These are phyloP conservation scores for Diaporthe capsici DNA, from an alignment of 2,329 filamentous ascomycete species.

Conservation along the genomic window DNA sequence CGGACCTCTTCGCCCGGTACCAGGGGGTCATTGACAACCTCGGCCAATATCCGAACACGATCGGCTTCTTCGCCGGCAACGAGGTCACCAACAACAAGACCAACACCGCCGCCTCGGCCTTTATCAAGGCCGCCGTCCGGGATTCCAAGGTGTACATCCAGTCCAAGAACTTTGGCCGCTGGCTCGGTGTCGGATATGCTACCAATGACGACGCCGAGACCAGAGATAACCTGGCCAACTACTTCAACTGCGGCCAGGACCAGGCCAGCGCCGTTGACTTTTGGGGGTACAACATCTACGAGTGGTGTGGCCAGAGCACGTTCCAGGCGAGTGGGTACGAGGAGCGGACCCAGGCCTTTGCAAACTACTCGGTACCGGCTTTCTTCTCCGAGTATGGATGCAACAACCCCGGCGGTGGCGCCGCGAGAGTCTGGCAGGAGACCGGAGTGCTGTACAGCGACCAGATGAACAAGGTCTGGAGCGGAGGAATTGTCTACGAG, in stretches of 20 bases:
- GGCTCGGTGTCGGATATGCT: constrained; percentile 92
- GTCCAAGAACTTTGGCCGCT: constrained; percentile 79
- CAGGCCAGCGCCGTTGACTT: constrained; percentile 82
- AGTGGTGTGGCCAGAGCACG: constrained; percentile 92
- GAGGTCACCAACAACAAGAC: constrained; percentile 91
- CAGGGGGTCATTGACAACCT: constrained; percentile 86
- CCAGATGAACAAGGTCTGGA: constrained; percentile 90
- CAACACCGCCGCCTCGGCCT: constrained; percentile 93
- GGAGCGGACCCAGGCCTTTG: constrained; percentile 87
- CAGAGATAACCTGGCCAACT: constrained; percentile 85
- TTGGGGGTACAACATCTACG: constrained; percentile 99
- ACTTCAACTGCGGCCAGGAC: constrained; percentile 90
- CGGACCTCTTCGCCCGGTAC: constrained; percentile 84
- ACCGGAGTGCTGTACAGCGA: constrained; percentile 83
- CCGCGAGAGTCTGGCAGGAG: constrained; percentile 86
- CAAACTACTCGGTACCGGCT: constrained; percentile 89
- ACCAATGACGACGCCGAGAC: constrained; percentile 93
- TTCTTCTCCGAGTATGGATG: constrained; percentile 99
- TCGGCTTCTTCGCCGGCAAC: constrained; percentile 99
- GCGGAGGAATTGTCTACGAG: constrained; percentile 98
- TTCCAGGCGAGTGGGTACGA: constrained; percentile 85
- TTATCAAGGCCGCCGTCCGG: constrained; percentile 97
- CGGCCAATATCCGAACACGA: constrained; percentile 86
- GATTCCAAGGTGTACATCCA: constrained; percentile 97
- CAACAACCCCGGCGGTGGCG: constrained; percentile 75